A percentile compares a stretch with the other conserved stretches of the same genome.
Conservation (phyloP, 73 alveolate genomes). For the Uronychia binucleata region DNA sequence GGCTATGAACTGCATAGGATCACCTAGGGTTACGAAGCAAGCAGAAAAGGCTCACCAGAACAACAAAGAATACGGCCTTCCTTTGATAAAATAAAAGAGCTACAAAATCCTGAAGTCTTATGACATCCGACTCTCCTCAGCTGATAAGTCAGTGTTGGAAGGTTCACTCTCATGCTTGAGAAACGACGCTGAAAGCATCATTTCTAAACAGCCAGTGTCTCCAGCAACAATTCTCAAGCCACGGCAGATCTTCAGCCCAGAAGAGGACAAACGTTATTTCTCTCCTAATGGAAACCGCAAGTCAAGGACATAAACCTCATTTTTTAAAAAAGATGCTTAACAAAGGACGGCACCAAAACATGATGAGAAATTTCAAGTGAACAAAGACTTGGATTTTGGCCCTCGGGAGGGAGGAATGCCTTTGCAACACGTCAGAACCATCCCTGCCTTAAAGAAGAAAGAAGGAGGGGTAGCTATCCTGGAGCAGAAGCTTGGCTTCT, state of each 20-base stretch:
- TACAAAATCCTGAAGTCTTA: not conserved
- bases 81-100: not conserved
- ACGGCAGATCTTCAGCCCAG: too few relatives aligned
- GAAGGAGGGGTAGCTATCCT: not conserved
- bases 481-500: not conserved
- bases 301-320: not conserved
- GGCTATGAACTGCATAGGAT: not conserved
- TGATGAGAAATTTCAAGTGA: not conserved
- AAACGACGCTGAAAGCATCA: not conserved
- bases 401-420: not conserved
- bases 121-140: not conserved
- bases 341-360: not conserved
- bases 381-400: not conserved
- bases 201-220: not conserved
- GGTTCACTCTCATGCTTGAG: not conserved
- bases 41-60: not conserved
- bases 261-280: too few relatives aligned
- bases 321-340: not conserved
- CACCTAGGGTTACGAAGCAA: not conserved
- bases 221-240: too few relatives aligned
- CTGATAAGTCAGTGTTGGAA: not conserved
- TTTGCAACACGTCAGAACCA: not conserved
- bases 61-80: not conserved
- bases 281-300: not conserved
- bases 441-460: not conserved